These are phyloP conservation scores for Magnolia sinica DNA, from an alignment of 164 flowering plant species.

Conservation along the genomic window DNA sequence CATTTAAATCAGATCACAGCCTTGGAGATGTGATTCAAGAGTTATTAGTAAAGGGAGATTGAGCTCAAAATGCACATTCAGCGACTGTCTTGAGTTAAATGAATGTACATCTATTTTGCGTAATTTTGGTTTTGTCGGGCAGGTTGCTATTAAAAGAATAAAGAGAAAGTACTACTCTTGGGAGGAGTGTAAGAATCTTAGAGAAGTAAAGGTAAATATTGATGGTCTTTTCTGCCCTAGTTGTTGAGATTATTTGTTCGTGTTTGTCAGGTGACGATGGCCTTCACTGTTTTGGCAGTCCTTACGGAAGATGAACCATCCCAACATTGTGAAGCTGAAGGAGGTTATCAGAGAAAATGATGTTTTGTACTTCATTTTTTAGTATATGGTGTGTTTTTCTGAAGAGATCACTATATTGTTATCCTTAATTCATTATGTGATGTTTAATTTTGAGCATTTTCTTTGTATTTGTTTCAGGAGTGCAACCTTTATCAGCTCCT, in stretches of 20 bases:
- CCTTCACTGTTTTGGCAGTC: constrained; percentile 54
- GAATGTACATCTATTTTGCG: too few relatives aligned
- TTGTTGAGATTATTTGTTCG: background rate
- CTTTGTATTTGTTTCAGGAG: constrained; percentile 45
- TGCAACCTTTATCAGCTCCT: constrained; percentile 92
- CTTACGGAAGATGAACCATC: constrained; percentile 87
- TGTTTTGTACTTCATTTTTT: constrained; percentile 82
- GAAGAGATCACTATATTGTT: background rate
- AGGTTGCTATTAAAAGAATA: constrained; percentile 98
- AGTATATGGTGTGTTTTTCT: constrained; percentile 67
- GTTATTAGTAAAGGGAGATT: constrained; percentile 43
- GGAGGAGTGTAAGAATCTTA: constrained; percentile 94
- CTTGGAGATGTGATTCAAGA: constrained; percentile 18
- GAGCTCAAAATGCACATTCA: background rate
- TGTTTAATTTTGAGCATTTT: background rate
- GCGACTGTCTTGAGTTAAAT: background rate
- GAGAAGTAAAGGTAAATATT: constrained; percentile 88
- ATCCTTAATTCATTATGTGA: background rate
- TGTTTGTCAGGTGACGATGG: background rate
- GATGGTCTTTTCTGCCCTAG: background rate
- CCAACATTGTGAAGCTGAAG: constrained; percentile 93
- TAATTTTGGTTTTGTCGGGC: constrained; percentile 1
- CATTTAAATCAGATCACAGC: constrained; percentile 8
- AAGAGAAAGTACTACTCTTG: constrained; percentile 91
- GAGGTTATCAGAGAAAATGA: constrained; percentile 94